Conservation (phyloP, 2,329 filamentous ascomycete genomes). For the Ophiostoma sp. region DNA sequence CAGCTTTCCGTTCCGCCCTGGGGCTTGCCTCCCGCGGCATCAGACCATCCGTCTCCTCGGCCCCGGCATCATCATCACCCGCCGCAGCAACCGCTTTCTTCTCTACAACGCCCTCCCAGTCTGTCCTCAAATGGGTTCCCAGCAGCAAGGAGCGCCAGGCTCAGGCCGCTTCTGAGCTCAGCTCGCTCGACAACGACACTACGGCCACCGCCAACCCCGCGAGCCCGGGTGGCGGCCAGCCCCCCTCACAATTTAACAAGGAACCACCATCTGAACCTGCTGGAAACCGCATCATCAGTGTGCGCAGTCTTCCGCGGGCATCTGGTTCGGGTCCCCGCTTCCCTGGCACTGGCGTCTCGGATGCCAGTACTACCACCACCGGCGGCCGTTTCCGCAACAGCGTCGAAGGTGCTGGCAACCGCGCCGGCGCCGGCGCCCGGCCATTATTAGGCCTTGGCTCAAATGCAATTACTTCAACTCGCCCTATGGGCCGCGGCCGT, state of each 20-base stretch:
- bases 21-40: slow-evolving; percentile 4
- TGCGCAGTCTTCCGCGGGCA: slow-evolving; percentile 30
- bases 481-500: not conserved
- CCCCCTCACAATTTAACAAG: not conserved
- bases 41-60: not conserved
- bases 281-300: slow-evolving; percentile 29
- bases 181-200: slow-evolving; percentile 24
- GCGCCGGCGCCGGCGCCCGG: not conserved
- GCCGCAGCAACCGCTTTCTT: slow-evolving; percentile 19
- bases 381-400: slow-evolving; percentile 14
- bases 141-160: slow-evolving; percentile 27
- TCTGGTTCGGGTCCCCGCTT: slow-evolving; percentile 13
- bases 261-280: not conserved
- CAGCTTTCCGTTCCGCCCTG: slow-evolving; percentile 26
- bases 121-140: slow-evolving; percentile 23
- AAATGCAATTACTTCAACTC: not conserved
- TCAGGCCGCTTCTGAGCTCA: slow-evolving; percentile 29
- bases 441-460: not conserved
- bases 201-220: slow-evolving; percentile 14
- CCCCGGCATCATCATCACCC: not conserved
- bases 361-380: not conserved
- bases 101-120: slow-evolving; percentile 25
- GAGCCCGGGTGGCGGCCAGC: not conserved
- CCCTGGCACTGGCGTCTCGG: slow-evolving; percentile 18
- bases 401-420: not conserved